phyloP scores from a whole-genome alignment of 1,284 basidiomycete genomes.

The Porogramme epimiltina region DNA sequence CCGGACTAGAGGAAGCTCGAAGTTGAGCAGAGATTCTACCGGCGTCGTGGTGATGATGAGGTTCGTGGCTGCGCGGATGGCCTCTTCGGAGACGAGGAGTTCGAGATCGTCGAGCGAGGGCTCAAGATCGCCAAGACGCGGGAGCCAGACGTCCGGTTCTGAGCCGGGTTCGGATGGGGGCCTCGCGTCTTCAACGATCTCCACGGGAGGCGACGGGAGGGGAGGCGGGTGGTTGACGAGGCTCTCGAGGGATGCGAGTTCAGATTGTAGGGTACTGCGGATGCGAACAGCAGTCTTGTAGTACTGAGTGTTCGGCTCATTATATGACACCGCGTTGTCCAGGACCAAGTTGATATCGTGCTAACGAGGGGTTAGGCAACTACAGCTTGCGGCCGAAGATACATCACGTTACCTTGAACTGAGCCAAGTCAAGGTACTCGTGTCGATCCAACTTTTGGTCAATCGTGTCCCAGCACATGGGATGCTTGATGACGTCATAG shows the following conservation, averaged over 20 bases:
- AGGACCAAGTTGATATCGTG: constrained; percentile 83
- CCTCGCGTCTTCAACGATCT: neutral
- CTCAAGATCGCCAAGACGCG: constrained; percentile 69
- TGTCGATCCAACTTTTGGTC: constrained; percentile 78
- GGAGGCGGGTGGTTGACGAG: neutral
- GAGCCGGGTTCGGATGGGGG: neutral
- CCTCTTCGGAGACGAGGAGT: constrained; percentile 52
- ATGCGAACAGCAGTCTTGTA: constrained; percentile 77
- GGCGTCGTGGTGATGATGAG: constrained; percentile 59
- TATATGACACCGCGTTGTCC: constrained; percentile 88
- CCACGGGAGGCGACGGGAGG: constrained; percentile 24
- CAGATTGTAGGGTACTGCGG: constrained; percentile 54
- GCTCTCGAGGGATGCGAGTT: constrained; percentile 61
- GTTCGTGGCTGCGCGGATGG: constrained; percentile 52
- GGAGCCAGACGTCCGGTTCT: neutral
- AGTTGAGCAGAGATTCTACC: constrained; percentile 68
- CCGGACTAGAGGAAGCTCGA: constrained; percentile 63
- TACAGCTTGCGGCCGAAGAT: too few relatives aligned
- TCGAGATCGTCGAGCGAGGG: constrained; percentile 58
- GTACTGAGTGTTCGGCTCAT: constrained; percentile 73
- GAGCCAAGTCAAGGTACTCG: constrained; percentile 74
- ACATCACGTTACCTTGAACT: constrained; percentile 90
- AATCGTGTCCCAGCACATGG: constrained; percentile 91
- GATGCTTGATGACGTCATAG: constrained; percentile 81
- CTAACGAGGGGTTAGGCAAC: constrained; percentile 40